These are phyloP conservation scores for Trypanosoma platydactyli DNA, from an alignment of 208 protist genomes.

Conservation along the genomic window DNA sequence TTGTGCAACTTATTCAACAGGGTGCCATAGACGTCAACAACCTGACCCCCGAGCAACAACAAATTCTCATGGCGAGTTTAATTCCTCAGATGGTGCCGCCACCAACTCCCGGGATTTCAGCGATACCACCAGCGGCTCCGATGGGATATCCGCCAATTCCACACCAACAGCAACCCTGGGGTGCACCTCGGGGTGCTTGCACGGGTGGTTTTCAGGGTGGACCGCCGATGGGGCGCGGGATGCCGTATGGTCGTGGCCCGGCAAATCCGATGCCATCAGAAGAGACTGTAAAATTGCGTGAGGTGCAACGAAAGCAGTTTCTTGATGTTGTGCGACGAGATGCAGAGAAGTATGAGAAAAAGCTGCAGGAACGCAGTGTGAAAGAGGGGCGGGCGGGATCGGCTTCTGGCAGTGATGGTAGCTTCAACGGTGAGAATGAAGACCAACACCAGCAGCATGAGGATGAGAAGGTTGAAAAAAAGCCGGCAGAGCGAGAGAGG, in stretches of 20 bases:
- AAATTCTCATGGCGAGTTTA: constrained; percentile 36
- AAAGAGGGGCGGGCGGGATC: constrained; percentile 30
- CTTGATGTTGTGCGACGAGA: constrained; percentile 75
- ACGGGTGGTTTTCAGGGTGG: constrained; percentile 4
- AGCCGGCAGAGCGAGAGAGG: background rate
- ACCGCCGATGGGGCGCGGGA: background rate
- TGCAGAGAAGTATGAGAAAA: constrained; percentile 70
- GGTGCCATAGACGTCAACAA: constrained; percentile 64
- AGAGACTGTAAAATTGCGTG: constrained; percentile 69
- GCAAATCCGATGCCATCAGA: constrained; percentile 60
- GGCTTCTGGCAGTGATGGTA: constrained; percentile 30
- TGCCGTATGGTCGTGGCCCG: constrained; percentile 25
- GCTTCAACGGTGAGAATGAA: constrained; percentile 24
- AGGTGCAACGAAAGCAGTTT: constrained; percentile 83
- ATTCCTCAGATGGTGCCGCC: constrained; percentile 14
- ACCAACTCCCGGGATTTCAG: constrained; percentile 8
- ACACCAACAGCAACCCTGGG: constrained; percentile 17
- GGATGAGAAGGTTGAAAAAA: background rate
- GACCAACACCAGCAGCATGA: constrained; percentile 9
- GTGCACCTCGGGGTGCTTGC: constrained; percentile 17
- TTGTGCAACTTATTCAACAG: constrained; percentile 73
- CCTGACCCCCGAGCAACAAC: constrained; percentile 60
- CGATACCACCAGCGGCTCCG: constrained; percentile 22
- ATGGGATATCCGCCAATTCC: constrained; percentile 22
- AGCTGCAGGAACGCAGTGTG: constrained; percentile 43